phyloP scores from a whole-genome alignment of 2,329 filamentous ascomycete genomes.

The Aureobasidium sp. region DNA sequence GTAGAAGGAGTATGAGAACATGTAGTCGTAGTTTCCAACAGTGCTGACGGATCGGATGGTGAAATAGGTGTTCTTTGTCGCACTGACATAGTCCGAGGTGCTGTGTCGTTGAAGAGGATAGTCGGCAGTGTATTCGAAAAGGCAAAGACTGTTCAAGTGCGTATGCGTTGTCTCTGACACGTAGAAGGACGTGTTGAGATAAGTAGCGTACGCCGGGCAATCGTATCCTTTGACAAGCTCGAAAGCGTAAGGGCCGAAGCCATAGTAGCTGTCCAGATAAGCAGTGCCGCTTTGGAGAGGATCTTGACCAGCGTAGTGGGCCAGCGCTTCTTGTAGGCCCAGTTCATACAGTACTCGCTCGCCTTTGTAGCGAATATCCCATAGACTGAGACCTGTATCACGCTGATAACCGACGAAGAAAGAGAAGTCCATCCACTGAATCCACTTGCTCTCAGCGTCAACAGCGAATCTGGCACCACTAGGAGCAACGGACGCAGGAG shows the following conservation, averaged over 20 bases:
- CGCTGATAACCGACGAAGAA: constrained; percentile 44
- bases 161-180: constrained; percentile 35
- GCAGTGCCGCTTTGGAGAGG: constrained; percentile 36
- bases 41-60: constrained; percentile 39
- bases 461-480: constrained; percentile 34
- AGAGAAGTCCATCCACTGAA: constrained; percentile 44
- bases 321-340: constrained; percentile 46
- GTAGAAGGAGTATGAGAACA: constrained; percentile 42
- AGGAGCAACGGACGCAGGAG: constrained; percentile 40
- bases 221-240: constrained; percentile 43
- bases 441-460: constrained; percentile 35
- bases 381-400: constrained; percentile 42
- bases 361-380: constrained; percentile 47
- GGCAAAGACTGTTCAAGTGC: constrained; percentile 43
- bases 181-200: constrained; percentile 41
- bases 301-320: constrained; percentile 42
- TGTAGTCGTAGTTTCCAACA: constrained; percentile 46
- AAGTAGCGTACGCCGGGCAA: constrained; percentile 43
- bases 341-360: constrained; percentile 48
- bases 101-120: constrained; percentile 44
- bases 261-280: constrained; percentile 35
- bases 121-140: constrained; percentile 44
- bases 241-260: constrained; percentile 40
- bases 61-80: constrained; percentile 38
- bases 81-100: constrained; percentile 30